These are phyloP conservation scores for Amborella trichopoda DNA, from an alignment of 164 flowering plant genomes.

Conservation along the genomic window DNA sequence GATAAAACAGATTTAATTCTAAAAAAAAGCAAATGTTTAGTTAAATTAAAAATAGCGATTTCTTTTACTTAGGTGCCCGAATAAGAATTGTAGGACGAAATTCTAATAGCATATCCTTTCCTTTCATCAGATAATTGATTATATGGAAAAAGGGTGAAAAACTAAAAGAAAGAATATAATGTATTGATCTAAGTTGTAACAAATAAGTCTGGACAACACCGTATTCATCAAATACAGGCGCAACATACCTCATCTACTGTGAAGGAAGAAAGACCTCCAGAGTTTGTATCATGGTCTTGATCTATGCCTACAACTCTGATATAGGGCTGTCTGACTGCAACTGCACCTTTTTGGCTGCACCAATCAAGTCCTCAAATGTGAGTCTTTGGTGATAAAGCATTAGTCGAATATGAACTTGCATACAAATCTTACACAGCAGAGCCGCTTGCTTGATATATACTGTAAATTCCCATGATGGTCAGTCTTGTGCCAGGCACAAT, in stretches of 20 bases:
- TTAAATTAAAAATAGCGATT: no score
- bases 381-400: no score
- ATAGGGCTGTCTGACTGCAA: conserved; percentile 96
- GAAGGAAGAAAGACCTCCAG: conserved; percentile 67
- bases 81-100: no score
- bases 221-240: background rate
- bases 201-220: background rate
- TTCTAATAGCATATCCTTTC: no score
- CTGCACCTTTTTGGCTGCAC: conserved; percentile 91
- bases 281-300: conserved; percentile 60
- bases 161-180: background rate
- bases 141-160: no score
- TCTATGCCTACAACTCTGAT: conserved; percentile 94
- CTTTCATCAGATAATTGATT: no score
- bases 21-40: no score
- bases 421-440: conserved; percentile 59
- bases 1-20: no score
- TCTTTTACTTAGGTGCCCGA: no score
- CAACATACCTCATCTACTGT: conserved; percentile 64
- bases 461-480: conserved; percentile 91
- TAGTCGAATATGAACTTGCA: no score
- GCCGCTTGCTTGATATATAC: conserved; percentile 82
- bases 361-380: no score
- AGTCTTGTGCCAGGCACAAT: conserved; percentile 94
- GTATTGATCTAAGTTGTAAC: background rate